Percentiles rank a stretch among this genome's conserved stretches.
Evolutionary conservation across 2,329 filamentous ascomycete genomes (phyloP).

Genomic region (Fusarium sp.): DNA sequence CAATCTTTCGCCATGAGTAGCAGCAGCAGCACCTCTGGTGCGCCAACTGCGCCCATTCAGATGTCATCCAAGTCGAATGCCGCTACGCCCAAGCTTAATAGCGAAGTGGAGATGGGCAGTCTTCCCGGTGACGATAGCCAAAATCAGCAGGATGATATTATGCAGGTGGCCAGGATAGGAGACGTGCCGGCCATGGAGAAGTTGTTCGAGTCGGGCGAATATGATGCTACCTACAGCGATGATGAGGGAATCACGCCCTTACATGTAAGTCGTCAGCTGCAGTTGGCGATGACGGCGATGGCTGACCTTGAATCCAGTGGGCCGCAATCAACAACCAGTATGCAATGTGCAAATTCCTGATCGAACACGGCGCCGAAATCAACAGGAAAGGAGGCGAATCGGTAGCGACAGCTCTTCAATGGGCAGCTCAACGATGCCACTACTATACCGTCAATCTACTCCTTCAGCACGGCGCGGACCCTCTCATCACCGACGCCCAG

Average conservation of each 20-base stretch:
- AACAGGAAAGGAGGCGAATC: conserved; percentile 97
- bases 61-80: conserved; percentile 66
- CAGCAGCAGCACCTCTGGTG: conserved; percentile 50
- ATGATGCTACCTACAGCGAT: conserved; percentile 85
- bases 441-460: conserved; percentile 97
- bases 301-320: conserved; percentile 72
- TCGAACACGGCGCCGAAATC: conserved; percentile 86
- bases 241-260: conserved; percentile 95
- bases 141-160: conserved; percentile 78
- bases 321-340: conserved; percentile 99
- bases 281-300: neutral
- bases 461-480: conserved; percentile 91
- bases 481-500: conserved; percentile 90
- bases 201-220: conserved; percentile 86
- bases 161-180: conserved; percentile 92
- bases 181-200: conserved; percentile 89
- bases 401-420: conserved; percentile 92
- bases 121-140: conserved; percentile 56
- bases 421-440: conserved; percentile 96
- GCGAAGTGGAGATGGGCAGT: conserved; percentile 67
- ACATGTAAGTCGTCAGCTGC: conserved; percentile 73
- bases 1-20: conserved; percentile 56
- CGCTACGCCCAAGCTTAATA: conserved; percentile 68
- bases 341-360: conserved; percentile 94
- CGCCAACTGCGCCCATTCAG: conserved; percentile 63